phyloP scores from a whole-genome alignment of 106 monocot genomes.

The Alisma plantagoaquatica region DNA sequence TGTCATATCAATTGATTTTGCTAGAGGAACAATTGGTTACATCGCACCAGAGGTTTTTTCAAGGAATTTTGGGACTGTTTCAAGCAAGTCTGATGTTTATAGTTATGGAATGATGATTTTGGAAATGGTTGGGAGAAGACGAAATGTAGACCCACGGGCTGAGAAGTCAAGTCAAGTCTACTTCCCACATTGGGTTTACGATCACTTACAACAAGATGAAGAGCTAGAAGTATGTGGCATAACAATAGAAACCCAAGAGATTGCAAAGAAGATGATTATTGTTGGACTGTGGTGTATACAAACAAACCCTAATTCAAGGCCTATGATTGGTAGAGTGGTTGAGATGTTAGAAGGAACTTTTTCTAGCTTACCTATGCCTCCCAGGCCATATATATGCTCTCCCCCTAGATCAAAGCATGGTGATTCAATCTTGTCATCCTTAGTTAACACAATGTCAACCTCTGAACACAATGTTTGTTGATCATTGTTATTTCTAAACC shows the following conservation, averaged over 20 bases:
- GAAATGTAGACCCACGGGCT: not conserved
- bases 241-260: not conserved
- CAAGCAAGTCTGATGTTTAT: too few species aligned
- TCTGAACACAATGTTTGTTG: too few species aligned
- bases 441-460: too few species aligned
- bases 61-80: too few species aligned
- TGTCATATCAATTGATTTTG: slow-evolving; percentile 13
- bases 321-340: slow-evolving; percentile 12
- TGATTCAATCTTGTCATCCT: too few species aligned
- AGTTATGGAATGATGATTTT: slow-evolving; percentile 41
- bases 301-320: slow-evolving; percentile 7
- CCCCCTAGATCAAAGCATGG: too few species aligned
- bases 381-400: slow-evolving; percentile 1
- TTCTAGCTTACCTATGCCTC: slow-evolving; percentile 11
- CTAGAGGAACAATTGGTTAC: slow-evolving; percentile 48
- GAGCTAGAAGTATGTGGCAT: not conserved
- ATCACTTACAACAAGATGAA: slow-evolving; percentile 1
- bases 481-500: too few species aligned
- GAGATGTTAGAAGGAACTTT: slow-evolving; percentile 21
- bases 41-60: too few species aligned
- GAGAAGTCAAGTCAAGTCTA: slow-evolving; percentile 20
- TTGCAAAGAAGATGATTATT: too few species aligned
- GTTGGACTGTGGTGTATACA: too few species aligned
- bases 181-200: slow-evolving; percentile 25
- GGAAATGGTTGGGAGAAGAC: too few species aligned